phyloP scores from a whole-genome alignment of 805 yeast genomes.

The Lachancea meyersii region DNA sequence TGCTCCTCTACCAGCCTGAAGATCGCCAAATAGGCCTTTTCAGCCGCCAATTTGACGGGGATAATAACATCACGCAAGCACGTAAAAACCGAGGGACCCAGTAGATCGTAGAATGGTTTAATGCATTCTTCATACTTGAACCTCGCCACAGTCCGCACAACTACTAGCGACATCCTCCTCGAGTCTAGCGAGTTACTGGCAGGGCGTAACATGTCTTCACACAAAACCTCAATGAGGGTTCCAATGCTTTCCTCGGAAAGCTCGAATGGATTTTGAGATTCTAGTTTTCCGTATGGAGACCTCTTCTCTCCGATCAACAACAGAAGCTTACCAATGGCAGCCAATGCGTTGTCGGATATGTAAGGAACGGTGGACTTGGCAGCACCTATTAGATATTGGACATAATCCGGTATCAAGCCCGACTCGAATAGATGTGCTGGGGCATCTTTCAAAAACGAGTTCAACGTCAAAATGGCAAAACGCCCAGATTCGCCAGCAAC shows the following conservation, averaged over 20 bases:
- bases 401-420: conserved; percentile 46
- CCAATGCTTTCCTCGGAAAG: conserved; percentile 39
- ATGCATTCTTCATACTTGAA: conserved; percentile 46
- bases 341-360: conserved; percentile 66
- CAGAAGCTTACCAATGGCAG: conserved; percentile 77
- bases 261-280: conserved; percentile 32
- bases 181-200: conserved; percentile 63
- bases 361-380: conserved; percentile 39
- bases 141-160: conserved; percentile 68
- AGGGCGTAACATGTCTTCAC: conserved; percentile 47
- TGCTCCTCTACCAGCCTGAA: conserved; percentile 68
- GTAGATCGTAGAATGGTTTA: conserved; percentile 44
- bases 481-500: conserved; percentile 41
- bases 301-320: conserved; percentile 43
- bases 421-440: conserved; percentile 55
- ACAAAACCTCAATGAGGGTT: conserved; percentile 45
- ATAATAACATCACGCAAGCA: conserved; percentile 83
- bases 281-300: conserved; percentile 32
- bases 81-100: conserved; percentile 71
- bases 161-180: conserved; percentile 71
- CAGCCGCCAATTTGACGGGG: conserved; percentile 92
- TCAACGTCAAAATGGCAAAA: conserved; percentile 66
- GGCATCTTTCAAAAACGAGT: conserved; percentile 73
- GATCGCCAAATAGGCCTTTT: conserved; percentile 72
- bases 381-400: conserved; percentile 43